These are phyloP conservation scores for Pogostemon cablin DNA, from an alignment of 257 asterid genomes.

Conservation along the genomic window DNA sequence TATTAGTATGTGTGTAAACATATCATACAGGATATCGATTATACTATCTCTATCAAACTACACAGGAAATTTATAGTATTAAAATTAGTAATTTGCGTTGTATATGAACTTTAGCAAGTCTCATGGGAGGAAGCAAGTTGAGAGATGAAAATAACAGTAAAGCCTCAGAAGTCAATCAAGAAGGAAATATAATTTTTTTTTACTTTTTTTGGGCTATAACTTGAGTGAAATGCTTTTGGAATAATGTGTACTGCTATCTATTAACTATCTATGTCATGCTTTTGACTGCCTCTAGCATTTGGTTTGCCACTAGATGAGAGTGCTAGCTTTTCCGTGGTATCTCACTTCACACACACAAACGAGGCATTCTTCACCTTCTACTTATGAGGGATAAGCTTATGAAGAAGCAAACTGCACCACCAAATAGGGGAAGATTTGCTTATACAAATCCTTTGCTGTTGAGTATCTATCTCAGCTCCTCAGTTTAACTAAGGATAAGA, in stretches of 20 bases:
- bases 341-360: neutral
- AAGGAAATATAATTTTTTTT: neutral
- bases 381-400: neutral
- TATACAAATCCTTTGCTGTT: neutral
- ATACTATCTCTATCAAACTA: neutral
- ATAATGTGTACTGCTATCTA: neutral
- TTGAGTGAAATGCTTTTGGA: neutral
- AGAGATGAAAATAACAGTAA: neutral
- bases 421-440: neutral
- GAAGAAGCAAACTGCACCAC: neutral
- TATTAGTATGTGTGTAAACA: neutral
- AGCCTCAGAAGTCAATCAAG: neutral
- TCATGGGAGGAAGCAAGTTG: neutral
- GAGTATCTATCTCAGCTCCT: neutral
- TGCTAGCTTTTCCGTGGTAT: neutral
- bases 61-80: neutral
- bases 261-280: neutral
- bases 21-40: too few species aligned
- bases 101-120: slow-evolving; percentile 4
- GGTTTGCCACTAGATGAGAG: neutral
- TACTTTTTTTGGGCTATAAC: neutral
- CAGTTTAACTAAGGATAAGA: neutral
- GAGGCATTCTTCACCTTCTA: slow-evolving; percentile 2
- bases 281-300: neutral
- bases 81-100: neutral